Base-by-base conservation (phyloP, 441 rosid genomes). In the Bruguiera hainesii region DNA sequence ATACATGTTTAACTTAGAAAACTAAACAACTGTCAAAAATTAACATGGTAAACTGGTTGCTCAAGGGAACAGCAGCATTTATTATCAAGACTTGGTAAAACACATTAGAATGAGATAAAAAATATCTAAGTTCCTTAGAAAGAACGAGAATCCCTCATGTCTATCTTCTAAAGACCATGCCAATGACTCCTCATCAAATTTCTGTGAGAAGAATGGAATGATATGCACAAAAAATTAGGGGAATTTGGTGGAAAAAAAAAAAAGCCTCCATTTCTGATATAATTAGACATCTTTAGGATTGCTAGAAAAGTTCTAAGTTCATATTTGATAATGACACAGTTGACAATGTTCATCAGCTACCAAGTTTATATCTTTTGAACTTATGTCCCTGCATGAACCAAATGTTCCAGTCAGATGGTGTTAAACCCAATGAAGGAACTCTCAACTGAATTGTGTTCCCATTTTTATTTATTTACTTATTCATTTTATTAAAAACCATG, bases 311-410 rank as follows among this genome's bases (percentile, higher is more conserved):
- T 62, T 18, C 50, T 7, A 52, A 52, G 79, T 81, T 73, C 90
- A 39, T 88, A 88, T 92, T 85, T 85, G 89, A 80, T 78, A 81
- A 82, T 63, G 85, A 73, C 65, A 89, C 69, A 73, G 82, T 74
- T 75, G 74, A 73, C 82, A 78, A 78, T 78, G 86, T 87, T 71
- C 51, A 78, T 62, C 75, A 71, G 71, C 73, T 82, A 74, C 77
- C 79, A 77, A 72, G 77, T 78, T 78, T 75, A 73, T 76, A 75
- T 82, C 78, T 77, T 82, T 81, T 67, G 80, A 76, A 78, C 78
- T 88, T 87, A 89, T 87, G 95, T 87, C 91, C 95, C 94, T 89
- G 95, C 97, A 90, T 82, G 85, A 89, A 90, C 79, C 89, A 93
- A 85, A 86, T 84, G 82, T 71, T 78, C 78, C 61, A 75, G 86